A percentile compares a stretch with the other conserved stretches of the same genome.
Evolutionary conservation across 768 basidiomycete species (phyloP).

Genomic region (Lentinula boryana): DNA sequence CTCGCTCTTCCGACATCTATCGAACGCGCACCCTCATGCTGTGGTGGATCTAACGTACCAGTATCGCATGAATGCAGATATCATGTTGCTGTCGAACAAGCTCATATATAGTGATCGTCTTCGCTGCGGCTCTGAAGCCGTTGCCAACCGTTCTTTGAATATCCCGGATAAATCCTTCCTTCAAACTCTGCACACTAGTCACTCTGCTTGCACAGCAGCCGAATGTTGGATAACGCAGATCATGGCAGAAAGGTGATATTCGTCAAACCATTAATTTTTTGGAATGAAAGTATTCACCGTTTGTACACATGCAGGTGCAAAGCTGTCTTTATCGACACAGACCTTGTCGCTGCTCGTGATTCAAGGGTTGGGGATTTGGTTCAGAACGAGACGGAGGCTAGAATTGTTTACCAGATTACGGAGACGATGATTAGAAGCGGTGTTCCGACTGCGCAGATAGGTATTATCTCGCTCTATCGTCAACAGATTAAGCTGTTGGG

Average conservation of each 20-base stretch:
- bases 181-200: conserved; percentile 31
- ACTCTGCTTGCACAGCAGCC: conserved; percentile 23
- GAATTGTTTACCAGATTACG: conserved; percentile 58
- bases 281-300: background rate
- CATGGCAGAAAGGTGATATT: conserved; percentile 50
- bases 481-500: conserved; percentile 92
- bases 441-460: conserved; percentile 65
- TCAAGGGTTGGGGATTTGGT: conserved; percentile 83
- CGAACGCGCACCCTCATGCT: conserved; percentile 79
- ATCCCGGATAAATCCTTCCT: conserved; percentile 46
- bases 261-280: conserved; percentile 9
- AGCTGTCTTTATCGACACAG: conserved; percentile 94
- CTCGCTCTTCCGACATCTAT: conserved; percentile 84
- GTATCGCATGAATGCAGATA: conserved; percentile 96
- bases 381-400: conserved; percentile 82
- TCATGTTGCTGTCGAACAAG: conserved; percentile 86
- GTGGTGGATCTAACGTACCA: conserved; percentile 84
- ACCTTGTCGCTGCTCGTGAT: conserved; percentile 70
- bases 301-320: conserved; percentile 50
- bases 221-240: conserved; percentile 71
- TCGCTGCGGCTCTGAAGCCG: conserved; percentile 67
- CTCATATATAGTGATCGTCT: conserved; percentile 80
- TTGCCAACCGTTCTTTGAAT: conserved; percentile 53
- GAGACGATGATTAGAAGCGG: conserved; percentile 63
- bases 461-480: conserved; percentile 86